A percentile compares a stretch with the other conserved stretches of the same genome.
Evolutionary conservation across 2,329 filamentous ascomycete species (phyloP).

Genomic region (Xylaria digitata): DNA sequence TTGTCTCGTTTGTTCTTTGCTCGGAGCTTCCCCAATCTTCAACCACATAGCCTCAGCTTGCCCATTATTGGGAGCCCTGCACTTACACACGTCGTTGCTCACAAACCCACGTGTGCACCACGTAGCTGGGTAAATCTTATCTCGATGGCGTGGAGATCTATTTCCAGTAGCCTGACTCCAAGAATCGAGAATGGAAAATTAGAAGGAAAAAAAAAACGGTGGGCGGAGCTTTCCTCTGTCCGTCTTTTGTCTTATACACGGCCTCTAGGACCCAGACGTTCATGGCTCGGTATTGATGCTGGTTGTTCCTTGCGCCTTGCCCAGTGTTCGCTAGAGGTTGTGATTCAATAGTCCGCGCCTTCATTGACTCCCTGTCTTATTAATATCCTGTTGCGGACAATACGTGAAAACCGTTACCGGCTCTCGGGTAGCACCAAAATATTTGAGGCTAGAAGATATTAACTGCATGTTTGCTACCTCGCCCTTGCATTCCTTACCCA

Average conservation of each 20-base stretch:
- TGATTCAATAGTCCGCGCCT: constrained; percentile 34
- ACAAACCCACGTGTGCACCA: constrained; percentile 27
- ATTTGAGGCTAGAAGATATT: constrained; percentile 21
- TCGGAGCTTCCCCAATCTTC: constrained; percentile 38
- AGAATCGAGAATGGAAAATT: not conserved
- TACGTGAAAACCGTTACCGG: constrained; percentile 29
- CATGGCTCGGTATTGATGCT: constrained; percentile 3
- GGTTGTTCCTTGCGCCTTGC: not conserved
- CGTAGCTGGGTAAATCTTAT: constrained; percentile 1
- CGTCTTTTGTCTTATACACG: constrained; percentile 29
- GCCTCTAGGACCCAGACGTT: constrained; percentile 15
- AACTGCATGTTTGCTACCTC: constrained; percentile 24
- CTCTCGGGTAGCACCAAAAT: constrained; percentile 15
- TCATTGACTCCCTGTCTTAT: constrained; percentile 27
- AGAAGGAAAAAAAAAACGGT: constrained; percentile 7
- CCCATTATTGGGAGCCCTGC: constrained; percentile 8
- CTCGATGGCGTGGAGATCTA: constrained; percentile 19
- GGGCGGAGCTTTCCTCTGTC: constrained; percentile 23
- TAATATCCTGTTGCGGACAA: constrained; percentile 22
- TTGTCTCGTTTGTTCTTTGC: constrained; percentile 13
- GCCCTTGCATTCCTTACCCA: constrained; percentile 20
- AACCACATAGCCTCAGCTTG: constrained; percentile 20
- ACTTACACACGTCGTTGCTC: not conserved
- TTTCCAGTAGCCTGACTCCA: constrained; percentile 26
- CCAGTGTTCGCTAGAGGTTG: constrained; percentile 8